Base-by-base conservation (phyloP, 1,139 yeast genomes). In the Candida sojae region DNA sequence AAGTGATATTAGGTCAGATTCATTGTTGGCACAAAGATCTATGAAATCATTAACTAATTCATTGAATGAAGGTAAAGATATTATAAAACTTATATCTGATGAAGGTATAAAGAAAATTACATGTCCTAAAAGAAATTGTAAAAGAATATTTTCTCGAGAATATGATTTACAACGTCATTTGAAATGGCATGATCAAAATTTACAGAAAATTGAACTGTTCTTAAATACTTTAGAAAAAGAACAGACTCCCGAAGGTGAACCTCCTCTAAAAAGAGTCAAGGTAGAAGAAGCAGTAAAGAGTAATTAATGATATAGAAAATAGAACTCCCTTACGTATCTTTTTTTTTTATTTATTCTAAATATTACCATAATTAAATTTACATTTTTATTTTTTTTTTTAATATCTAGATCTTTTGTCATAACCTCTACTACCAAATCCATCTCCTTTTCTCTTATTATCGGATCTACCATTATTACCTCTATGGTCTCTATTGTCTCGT, bases 131-230 rank as follows among this genome's bases (percentile, higher is more conserved):
- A 59, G 56, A 13, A 71, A 71, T 42, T 84, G 89, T 58, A 65
- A 60, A 30, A 64, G 86, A 36, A 62, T 61, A 29, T 83, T 82
- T 57, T 64, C 71, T 17, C 66, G 76, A 49, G 72, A 73, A 0
- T 72, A 74, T 54, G 86, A 82, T 57, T 61, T 82, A 34, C 59
- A 62, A 23, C 68, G 86, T 42, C 89, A 84, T 59, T 54, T 83
- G 44, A 64, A 61, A 37, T 81, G 86, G 86, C 88, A 83, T 58
- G 70, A 71, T 9, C 64, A 65, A 23, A 71, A 73, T 34, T 56
- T 68, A 49, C 53, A 53, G 39, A 68, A 64, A 53, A 65, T 75
- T 10, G 71, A 70, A 47, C 52, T 52, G 8, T 74, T 66, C 47
- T 62, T 75, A 50, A 57, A 56, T 6, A 62, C 70, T 1, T 56